These are phyloP conservation scores for Penicillium sp. DNA, from an alignment of 2,329 filamentous ascomycete genomes.

Conservation along the genomic window DNA sequence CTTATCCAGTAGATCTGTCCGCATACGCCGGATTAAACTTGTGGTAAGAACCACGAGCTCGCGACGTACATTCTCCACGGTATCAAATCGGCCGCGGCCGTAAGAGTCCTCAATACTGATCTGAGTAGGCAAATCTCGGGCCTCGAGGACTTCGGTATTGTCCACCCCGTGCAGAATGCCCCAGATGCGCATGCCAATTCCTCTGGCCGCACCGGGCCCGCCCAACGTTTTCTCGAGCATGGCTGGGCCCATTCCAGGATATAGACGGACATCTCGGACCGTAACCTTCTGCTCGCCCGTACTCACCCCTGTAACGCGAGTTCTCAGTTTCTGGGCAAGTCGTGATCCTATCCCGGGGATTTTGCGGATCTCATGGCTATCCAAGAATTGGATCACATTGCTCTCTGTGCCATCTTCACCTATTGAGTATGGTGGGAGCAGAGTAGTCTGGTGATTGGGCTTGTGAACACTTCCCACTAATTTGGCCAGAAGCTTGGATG, in stretches of 20 bases:
- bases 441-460: constrained; percentile 80
- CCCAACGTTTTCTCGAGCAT: constrained; percentile 67
- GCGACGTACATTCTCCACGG: constrained; percentile 60
- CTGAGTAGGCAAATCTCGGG: constrained; percentile 72
- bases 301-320: constrained; percentile 54
- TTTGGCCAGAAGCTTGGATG: constrained; percentile 83
- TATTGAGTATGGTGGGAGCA: constrained; percentile 64
- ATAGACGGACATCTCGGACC: constrained; percentile 64
- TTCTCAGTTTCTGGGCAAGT: constrained; percentile 66
- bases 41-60: constrained; percentile 68
- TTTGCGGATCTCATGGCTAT: constrained; percentile 71
- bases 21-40: constrained; percentile 76
- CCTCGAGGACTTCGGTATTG: constrained; percentile 68
- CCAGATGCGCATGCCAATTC: constrained; percentile 74
- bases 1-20: constrained; percentile 66
- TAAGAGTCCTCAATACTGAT: constrained; percentile 97
- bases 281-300: constrained; percentile 57
- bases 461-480: constrained; percentile 82
- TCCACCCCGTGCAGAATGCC: constrained; percentile 78
- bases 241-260: constrained; percentile 62
- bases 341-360: constrained; percentile 86
- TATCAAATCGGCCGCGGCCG: constrained; percentile 65
- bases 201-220: constrained; percentile 68
- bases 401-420: constrained; percentile 29
- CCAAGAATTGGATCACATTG: constrained; percentile 69